These are phyloP conservation scores for Triticum urartu DNA, from an alignment of 176 grass and related monocot genomes.

Conservation along the genomic window DNA sequence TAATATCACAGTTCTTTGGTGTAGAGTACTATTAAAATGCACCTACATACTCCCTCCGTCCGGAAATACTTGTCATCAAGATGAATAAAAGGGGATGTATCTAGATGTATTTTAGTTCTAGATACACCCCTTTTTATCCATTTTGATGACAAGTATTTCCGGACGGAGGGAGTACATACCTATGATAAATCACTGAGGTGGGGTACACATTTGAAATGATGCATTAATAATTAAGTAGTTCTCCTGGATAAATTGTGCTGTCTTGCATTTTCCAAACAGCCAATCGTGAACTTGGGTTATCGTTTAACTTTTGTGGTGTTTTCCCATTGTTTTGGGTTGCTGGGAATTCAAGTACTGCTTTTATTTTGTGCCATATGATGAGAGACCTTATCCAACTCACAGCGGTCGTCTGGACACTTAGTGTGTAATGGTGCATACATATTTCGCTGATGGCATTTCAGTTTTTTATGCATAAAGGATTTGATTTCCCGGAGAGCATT, in stretches of 20 bases:
- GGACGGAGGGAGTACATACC: neutral
- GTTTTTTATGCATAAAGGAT: neutral
- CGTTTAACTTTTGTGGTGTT: neutral
- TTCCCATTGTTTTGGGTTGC: neutral
- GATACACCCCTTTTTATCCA: too few species aligned
- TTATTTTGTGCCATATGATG: slow-evolving; percentile 55
- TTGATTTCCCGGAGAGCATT: neutral
- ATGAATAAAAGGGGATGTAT: too few species aligned
- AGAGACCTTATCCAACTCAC: slow-evolving; percentile 53
- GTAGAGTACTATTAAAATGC: neutral
- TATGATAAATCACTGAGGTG: neutral
- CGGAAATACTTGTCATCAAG: too few species aligned
- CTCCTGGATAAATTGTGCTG: too few species aligned
- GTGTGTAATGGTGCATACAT: slow-evolving; percentile 63
- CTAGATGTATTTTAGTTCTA: too few species aligned
- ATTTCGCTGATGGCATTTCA: slow-evolving; percentile 52
- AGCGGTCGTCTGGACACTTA: slow-evolving; percentile 62
- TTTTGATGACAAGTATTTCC: too few species aligned
- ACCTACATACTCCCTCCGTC: too few species aligned
- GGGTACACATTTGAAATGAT: neutral
- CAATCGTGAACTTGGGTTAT: neutral
- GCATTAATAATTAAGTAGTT: neutral
- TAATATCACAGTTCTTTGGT: neutral
- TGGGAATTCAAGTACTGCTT: neutral
- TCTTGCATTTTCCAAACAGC: too few species aligned